These are phyloP conservation scores for Aphanocladium album DNA, from an alignment of 2,329 filamentous ascomycete genomes.

Conservation along the genomic window DNA sequence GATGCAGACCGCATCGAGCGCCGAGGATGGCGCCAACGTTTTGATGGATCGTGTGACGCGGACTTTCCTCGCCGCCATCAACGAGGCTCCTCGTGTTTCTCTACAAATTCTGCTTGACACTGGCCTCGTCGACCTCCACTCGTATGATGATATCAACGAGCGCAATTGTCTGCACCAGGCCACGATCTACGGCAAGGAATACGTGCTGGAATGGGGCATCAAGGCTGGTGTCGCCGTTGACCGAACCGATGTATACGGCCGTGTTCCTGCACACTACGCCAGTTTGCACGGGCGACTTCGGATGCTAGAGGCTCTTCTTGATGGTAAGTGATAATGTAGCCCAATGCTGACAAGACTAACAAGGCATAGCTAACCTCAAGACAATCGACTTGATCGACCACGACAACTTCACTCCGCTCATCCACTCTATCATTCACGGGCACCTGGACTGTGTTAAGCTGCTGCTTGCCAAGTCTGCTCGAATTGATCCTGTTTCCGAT, in stretches of 20 bases:
- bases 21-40: conserved; percentile 49
- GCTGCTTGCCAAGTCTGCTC: conserved; percentile 71
- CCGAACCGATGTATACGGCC: conserved; percentile 85
- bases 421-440: conserved; percentile 89
- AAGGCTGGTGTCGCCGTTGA: conserved; percentile 69
- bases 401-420: conserved; percentile 93
- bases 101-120: conserved; percentile 75
- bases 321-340: conserved; percentile 38
- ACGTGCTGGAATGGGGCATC: conserved; percentile 74
- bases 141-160: conserved; percentile 96
- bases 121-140: conserved; percentile 79
- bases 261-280: conserved; percentile 90
- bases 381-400: conserved; percentile 89
- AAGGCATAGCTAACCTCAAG: conserved; percentile 51
- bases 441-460: conserved; percentile 75
- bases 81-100: conserved; percentile 74
- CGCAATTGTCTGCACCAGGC: conserved; percentile 94
- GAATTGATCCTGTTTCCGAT: conserved; percentile 79
- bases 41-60: conserved; percentile 75
- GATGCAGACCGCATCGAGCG: conserved; percentile 51
- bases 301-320: conserved; percentile 71
- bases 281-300: conserved; percentile 88
- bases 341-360: conserved; percentile 13
- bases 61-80: conserved; percentile 84
- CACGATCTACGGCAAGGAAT: conserved; percentile 83